These are phyloP conservation scores for Diutina pseudorugosa DNA, from an alignment of 1,139 yeast genomes.

Conservation along the genomic window DNA sequence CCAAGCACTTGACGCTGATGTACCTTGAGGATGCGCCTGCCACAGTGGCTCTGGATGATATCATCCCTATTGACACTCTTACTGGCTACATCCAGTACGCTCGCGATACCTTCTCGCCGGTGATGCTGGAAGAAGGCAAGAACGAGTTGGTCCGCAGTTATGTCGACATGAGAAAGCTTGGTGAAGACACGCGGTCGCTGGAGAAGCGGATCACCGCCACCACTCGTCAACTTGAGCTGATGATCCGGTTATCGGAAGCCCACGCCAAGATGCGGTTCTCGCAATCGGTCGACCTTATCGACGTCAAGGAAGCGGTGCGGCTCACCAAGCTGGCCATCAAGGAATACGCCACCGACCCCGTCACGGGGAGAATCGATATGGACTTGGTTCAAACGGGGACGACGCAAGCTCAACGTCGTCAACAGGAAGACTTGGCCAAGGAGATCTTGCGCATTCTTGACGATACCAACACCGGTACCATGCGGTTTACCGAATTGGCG, in stretches of 20 bases:
- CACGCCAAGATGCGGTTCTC: conserved; percentile 94
- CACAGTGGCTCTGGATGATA: conserved; percentile 51
- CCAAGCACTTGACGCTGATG: conserved; percentile 83
- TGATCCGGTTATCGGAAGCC: conserved; percentile 91
- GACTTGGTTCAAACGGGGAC: conserved; percentile 95
- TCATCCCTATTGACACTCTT: conserved; percentile 76
- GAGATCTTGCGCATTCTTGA: conserved; percentile 29
- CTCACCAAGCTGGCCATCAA: conserved; percentile 87
- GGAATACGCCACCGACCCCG: conserved; percentile 96
- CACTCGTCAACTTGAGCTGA: conserved; percentile 89
- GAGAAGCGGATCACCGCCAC: conserved; percentile 96
- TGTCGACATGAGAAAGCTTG: conserved; percentile 88
- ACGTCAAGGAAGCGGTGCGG: conserved; percentile 91
- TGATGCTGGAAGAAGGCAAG: conserved; percentile 68
- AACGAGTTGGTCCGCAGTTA: conserved; percentile 79
- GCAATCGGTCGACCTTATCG: conserved; percentile 54
- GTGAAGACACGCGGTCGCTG: conserved; percentile 78
- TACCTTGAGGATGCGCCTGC: conserved; percentile 82
- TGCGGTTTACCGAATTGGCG: conserved; percentile 51
- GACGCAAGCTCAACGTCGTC: conserved; percentile 73
- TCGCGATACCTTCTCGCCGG: conserved; percentile 69
- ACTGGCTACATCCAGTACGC: conserved; percentile 89
- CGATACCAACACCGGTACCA: conserved; percentile 25
- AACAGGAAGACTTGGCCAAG: conserved; percentile 61
- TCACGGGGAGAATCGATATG: conserved; percentile 95